These are phyloP conservation scores for Xylariaceae sp. DNA, from an alignment of 2,329 filamentous ascomycete genomes.

Conservation along the genomic window DNA sequence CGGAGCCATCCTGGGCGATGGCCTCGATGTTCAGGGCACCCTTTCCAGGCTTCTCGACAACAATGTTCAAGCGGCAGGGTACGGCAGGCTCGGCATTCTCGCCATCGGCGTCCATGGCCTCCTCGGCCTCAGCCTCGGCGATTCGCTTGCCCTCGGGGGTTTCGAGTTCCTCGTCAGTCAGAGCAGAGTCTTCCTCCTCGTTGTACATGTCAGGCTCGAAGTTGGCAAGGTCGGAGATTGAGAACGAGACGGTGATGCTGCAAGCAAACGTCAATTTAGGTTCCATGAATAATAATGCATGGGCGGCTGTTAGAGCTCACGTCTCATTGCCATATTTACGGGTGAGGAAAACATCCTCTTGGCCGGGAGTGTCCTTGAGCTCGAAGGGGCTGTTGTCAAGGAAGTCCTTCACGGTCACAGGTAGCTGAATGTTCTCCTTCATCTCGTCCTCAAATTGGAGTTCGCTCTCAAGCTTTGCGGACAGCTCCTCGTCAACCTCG, in stretches of 20 bases:
- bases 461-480: slow-evolving; percentile 81
- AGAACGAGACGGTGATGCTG: slow-evolving; percentile 77
- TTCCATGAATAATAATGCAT: background rate
- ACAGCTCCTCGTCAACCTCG: slow-evolving; percentile 72
- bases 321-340: slow-evolving; percentile 84
- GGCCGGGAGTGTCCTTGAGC: slow-evolving; percentile 74
- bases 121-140: slow-evolving; percentile 52
- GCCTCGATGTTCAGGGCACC: slow-evolving; percentile 86
- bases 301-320: slow-evolving; percentile 46
- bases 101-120: slow-evolving; percentile 42
- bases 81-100: slow-evolving; percentile 55
- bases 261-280: slow-evolving; percentile 14
- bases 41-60: slow-evolving; percentile 81
- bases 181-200: slow-evolving; percentile 41
- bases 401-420: slow-evolving; percentile 80
- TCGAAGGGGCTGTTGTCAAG: slow-evolving; percentile 80
- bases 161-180: slow-evolving; percentile 48
- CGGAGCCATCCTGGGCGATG: slow-evolving; percentile 76
- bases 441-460: slow-evolving; percentile 79
- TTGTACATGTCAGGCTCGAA: slow-evolving; percentile 57
- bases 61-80: slow-evolving; percentile 78
- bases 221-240: slow-evolving; percentile 74
- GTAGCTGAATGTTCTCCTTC: slow-evolving; percentile 66
- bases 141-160: slow-evolving; percentile 38
- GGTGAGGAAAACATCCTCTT: slow-evolving; percentile 82